Evolutionary conservation across 148 eudicot genomes (phyloP).

Genomic region (Camellia sinensis): DNA sequence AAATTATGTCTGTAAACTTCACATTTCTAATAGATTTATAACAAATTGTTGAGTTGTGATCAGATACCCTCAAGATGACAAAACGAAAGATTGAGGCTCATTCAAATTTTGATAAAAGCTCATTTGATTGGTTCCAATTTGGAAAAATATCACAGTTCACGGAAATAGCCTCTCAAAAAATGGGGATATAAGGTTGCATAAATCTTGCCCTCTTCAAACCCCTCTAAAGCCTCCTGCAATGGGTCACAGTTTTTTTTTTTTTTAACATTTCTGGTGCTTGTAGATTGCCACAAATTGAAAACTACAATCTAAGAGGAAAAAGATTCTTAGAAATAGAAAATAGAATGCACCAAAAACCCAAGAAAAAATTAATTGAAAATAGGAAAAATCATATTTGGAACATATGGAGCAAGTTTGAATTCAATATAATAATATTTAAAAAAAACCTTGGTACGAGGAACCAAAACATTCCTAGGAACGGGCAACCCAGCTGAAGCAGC

Average conservation of each 20-base stretch:
- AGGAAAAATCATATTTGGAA: background rate
- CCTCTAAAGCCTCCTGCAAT: no score
- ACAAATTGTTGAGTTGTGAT: background rate
- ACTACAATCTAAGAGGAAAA: no score
- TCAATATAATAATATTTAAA: no score
- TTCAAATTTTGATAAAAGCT: background rate
- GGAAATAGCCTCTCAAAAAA: no score
- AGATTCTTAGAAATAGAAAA: no score
- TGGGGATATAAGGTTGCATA: no score
- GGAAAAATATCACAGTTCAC: no score
- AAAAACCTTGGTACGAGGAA: slow-evolving; percentile 88
- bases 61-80: background rate
- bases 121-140: background rate
- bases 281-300: no score
- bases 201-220: no score
- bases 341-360: background rate
- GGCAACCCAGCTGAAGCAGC: slow-evolving; percentile 69
- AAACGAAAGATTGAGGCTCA: no score
- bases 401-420: slow-evolving; percentile 24
- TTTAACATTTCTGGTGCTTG: no score
- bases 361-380: background rate
- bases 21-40: background rate
- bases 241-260: no score
- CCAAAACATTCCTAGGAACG: slow-evolving; percentile 74
- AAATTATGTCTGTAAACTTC: background rate